Conservation (phyloP, 306 rosid genomes). For the Gleditsia sinensis region DNA sequence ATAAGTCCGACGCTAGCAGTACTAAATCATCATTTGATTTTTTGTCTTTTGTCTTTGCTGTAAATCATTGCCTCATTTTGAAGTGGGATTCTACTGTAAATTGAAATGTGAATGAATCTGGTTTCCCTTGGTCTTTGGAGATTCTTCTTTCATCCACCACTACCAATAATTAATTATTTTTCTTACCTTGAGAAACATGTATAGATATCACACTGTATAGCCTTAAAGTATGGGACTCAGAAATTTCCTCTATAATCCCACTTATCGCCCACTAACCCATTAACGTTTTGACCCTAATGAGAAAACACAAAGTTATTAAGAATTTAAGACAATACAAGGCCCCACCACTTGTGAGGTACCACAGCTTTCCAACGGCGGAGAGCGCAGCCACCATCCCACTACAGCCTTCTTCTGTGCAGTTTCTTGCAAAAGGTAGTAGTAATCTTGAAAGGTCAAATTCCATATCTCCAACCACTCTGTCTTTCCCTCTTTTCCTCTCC, state of each 20-base stretch:
- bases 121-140: conserved; percentile 38
- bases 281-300: neutral
- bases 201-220: neutral
- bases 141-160: conserved; percentile 30
- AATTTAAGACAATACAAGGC: neutral
- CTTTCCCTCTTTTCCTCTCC: neutral
- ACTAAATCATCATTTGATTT: neutral
- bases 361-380: neutral
- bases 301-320: neutral
- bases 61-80: conserved; percentile 11
- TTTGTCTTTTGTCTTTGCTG: neutral
- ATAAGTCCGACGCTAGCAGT: neutral
- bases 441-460: neutral
- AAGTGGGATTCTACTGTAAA: conserved; percentile 32
- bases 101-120: conserved; percentile 9
- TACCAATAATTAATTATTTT: conserved; percentile 6
- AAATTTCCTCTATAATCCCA: conserved; percentile 29
- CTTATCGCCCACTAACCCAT: conserved; percentile 13
- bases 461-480: neutral
- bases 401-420: neutral
- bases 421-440: too few relatives aligned
- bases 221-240: neutral
- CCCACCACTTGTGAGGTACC: neutral
- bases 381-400: neutral
- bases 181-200: neutral